Evolutionary conservation across 495 filamentous ascomycete species (phyloP).

Genomic region (Sphaerosporella brunnea): DNA sequence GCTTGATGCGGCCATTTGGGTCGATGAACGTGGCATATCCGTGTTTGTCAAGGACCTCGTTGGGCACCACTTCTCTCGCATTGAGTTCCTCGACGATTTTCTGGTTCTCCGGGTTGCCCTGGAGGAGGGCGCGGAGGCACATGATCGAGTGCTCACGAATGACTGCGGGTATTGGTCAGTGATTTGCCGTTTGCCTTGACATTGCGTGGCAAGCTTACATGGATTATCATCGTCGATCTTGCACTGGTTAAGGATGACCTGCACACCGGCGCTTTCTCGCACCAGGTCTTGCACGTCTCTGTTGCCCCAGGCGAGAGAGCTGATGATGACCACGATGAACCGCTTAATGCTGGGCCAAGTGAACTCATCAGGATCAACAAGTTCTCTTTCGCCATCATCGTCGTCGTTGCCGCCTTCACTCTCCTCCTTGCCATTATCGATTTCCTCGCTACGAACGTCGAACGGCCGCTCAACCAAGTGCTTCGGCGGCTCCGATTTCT

Average conservation of each 20-base stretch:
- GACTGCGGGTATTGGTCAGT: slow-evolving; percentile 22
- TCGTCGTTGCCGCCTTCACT: slow-evolving; percentile 18
- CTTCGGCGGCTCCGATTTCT: slow-evolving; percentile 4
- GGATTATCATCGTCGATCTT: slow-evolving; percentile 27
- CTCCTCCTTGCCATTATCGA: slow-evolving; percentile 10
- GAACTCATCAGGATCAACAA: slow-evolving; percentile 25
- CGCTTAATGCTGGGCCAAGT: slow-evolving; percentile 27
- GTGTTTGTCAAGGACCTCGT: slow-evolving; percentile 35
- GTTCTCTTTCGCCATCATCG: slow-evolving; percentile 20
- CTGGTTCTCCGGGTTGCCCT: slow-evolving; percentile 48
- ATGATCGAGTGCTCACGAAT: slow-evolving; percentile 66
- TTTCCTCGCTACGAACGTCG: slow-evolving; percentile 10
- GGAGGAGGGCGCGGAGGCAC: slow-evolving; percentile 53
- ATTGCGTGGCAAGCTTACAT: no score
- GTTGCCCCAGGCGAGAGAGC: slow-evolving; percentile 21
- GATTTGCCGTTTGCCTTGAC: no score
- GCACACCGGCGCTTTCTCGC: slow-evolving; percentile 20
- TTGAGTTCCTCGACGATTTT: slow-evolving; percentile 42
- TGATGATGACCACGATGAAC: slow-evolving; percentile 20
- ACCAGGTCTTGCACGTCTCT: slow-evolving; percentile 22
- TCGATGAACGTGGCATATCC: slow-evolving; percentile 40
- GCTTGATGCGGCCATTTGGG: slow-evolving; percentile 31
- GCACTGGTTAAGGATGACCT: slow-evolving; percentile 23
- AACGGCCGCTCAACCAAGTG: slow-evolving; percentile 25
- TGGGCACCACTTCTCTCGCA: slow-evolving; percentile 34